Evolutionary conservation across 2,329 filamentous ascomycete genomes (phyloP), one percentile per base, ranked within the genome.

Genomic region (Penicillium sp.): DNA sequence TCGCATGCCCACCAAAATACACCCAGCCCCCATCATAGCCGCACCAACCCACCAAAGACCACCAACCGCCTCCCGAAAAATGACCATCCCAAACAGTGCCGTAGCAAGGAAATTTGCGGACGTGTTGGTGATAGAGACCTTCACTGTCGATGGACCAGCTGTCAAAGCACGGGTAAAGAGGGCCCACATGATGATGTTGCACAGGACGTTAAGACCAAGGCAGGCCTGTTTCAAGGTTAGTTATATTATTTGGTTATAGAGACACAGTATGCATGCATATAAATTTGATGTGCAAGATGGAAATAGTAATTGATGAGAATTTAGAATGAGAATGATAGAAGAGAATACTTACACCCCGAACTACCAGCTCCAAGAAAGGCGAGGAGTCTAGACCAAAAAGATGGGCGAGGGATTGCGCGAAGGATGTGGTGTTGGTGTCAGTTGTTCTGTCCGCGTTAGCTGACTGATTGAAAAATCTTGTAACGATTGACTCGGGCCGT

Each of bases 131-230:
- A 88, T 82, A 51, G 81, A 83, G 55, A 87, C 85, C 54, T 85
- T 84, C 2, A 85, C 85, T 2, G 85, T 87, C 13, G 83, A 86
- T 35, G 80, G 79, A 0, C 81, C 81, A 19, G 85, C 81, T 0
- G 85, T 87, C 16, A 88, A 73, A 14, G 85, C 85, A 42, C 83
- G 80, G 1, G 85, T 88, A 74, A 87, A 88, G 16, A 88, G 77
- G 0, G 82, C 83, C 85, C 85, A 88, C 85, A 88, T 88, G 26
- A 84, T 78, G 27, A 81, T 79, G 66, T 87, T 88, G 75, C 86
- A 87, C 64, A 84, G 66, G 57, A 88, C 75, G 65, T 88, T 88
- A 50, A 87, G 78, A 35, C 75, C 79, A 68, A 88, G 85, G 74
- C 85, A 87, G 62, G 81, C 71, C 83, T 85, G 58, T 35, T 25